Base-by-base conservation (phyloP, 2,329 filamentous ascomycete species). In the Mycosphaerella sp. region DNA sequence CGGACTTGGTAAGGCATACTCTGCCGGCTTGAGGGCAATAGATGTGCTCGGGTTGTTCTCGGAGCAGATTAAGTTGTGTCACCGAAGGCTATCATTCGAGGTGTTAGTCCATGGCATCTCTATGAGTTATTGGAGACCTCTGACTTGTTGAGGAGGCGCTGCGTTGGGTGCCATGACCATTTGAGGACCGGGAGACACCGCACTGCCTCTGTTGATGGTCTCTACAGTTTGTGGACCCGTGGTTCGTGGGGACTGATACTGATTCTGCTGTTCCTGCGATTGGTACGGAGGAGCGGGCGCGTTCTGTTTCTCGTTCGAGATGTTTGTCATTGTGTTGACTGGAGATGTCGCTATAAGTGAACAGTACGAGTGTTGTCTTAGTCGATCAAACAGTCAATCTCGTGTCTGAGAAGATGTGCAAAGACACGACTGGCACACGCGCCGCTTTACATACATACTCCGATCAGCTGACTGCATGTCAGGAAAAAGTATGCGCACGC, bases 101-200 rank as follows among this genome's bases (percentile, higher is more conserved):
- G 16, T 41, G 16, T 41, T 41, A 41, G 39, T 25, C 10, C 9
- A 13, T n/a, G 17, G 7, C 8, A 21, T 41, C 3, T 6, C 12
- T 17, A 25, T 13, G 35, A 28, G 4, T 6, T 16, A n/a, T 37
- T 13, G 21, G 25, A 17, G 44, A 27, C 21, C 4, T 27, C 34
- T 37, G 40, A 48, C 44, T 21, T 48, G 44, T 37, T 40, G 46
- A 37, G 46, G 46, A 9, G 46, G 46, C n/a, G 52, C 47, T 2
- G 42, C 41, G 34, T 50, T 53, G 12, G 46, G 46, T 13, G 43
- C 41, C 51, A 50, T 50, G 1, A 50, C 25, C 52, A 50, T 54
- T 37, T 50, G 51, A 14, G 51, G 51, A 4, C 41, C 51, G 8
- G 41, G 42, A 2, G 36, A 32, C 6, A 27, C 37, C 28, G 36